Evolutionary conservation across 2,329 filamentous ascomycete species (phyloP).

Genomic region (Fusarium sulawesiense): DNA sequence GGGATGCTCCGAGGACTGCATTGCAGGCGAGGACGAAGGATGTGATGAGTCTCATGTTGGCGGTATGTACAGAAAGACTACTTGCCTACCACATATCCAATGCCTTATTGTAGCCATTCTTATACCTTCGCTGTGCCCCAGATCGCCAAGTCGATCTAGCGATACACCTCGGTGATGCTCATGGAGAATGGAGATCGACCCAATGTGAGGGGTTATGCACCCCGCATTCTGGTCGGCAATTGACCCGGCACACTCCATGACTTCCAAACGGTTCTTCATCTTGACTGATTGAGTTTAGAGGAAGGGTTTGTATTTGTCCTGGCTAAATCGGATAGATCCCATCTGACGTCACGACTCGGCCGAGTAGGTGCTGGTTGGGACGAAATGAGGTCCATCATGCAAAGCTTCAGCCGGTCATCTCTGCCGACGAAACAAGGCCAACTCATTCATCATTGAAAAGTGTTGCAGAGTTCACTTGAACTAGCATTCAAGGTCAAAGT

Average conservation of each 20-base stretch:
- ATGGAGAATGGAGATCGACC: constrained; percentile 4
- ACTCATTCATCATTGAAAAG: too few species aligned
- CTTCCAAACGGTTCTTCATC: background rate
- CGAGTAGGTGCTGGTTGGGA: background rate
- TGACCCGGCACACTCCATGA: constrained; percentile 8
- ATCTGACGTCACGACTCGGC: background rate
- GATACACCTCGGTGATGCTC: constrained; percentile 1
- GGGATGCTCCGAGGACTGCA: constrained; percentile 18
- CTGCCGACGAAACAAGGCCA: background rate
- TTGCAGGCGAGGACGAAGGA: background rate
- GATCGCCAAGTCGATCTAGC: constrained; percentile 7
- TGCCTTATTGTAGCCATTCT: background rate
- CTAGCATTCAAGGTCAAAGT: background rate
- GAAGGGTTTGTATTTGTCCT: background rate
- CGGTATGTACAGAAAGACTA: background rate
- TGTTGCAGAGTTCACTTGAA: too few species aligned
- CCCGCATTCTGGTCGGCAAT: constrained; percentile 30
- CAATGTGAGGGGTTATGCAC: constrained; percentile 21
- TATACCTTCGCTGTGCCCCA: background rate
- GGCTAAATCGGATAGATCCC: background rate
- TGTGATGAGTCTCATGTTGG: constrained; percentile 26
- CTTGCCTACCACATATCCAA: fast-evolving
- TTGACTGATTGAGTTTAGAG: background rate
- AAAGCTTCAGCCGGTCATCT: background rate
- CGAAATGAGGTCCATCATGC: background rate